Evolutionary conservation across 2,329 filamentous ascomycete genomes (phyloP).

Genomic region (Macrophomina phaseolina): DNA sequence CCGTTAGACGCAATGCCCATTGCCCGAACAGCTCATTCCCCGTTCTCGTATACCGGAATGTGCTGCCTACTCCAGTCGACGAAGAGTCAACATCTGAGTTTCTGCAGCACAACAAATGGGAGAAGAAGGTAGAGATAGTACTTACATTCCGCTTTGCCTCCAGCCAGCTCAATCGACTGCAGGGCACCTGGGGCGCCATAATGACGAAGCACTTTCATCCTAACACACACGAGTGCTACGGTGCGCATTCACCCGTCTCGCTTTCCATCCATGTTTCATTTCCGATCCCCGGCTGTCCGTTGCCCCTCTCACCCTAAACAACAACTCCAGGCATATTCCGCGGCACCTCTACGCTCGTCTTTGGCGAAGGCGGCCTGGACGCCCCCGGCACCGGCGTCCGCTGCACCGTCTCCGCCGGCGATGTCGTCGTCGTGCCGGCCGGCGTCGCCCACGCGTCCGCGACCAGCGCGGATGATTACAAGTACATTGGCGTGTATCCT

Average conservation of each 20-base stretch:
- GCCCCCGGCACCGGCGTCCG: constrained; percentile 28
- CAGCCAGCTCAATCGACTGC: not conserved
- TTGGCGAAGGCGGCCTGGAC: constrained; percentile 40
- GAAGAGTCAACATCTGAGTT: constrained; percentile 35
- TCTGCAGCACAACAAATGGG: constrained; percentile 42
- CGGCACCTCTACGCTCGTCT: constrained; percentile 36
- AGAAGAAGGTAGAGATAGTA: constrained; percentile 34
- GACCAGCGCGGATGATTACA: constrained; percentile 39
- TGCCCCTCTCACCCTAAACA: too few species aligned
- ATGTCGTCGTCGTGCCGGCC: constrained; percentile 45
- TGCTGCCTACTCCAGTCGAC: constrained; percentile 37
- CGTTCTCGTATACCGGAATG: constrained; percentile 44
- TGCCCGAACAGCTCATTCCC: constrained; percentile 42
- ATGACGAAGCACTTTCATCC: constrained; percentile 41
- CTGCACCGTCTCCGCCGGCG: constrained; percentile 34
- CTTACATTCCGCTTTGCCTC: not conserved
- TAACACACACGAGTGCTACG: constrained; percentile 48
- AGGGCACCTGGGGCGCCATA: constrained; percentile 38
- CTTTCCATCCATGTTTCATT: too few species aligned
- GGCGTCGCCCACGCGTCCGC: constrained; percentile 43
- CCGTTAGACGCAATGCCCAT: constrained; percentile 10
- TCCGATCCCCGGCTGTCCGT: too few species aligned
- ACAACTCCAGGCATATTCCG: constrained; percentile 29
- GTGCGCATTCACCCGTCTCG: constrained; percentile 26
- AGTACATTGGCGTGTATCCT: constrained; percentile 46